These are phyloP conservation scores for Coemansia biformis DNA, from an alignment of 192 early-diverging fungal genomes.

Conservation along the genomic window DNA sequence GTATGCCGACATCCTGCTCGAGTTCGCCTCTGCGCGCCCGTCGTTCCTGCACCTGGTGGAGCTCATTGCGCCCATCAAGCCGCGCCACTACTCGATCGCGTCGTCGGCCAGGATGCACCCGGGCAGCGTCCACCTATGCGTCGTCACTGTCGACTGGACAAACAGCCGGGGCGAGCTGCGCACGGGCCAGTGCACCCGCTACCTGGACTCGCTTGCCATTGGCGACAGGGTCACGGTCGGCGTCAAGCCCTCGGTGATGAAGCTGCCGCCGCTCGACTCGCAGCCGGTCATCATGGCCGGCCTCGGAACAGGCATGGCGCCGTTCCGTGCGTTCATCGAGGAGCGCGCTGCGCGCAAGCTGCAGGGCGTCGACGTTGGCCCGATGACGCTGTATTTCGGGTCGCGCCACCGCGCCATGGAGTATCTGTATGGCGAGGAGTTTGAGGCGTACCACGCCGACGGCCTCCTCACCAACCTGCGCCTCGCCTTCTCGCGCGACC, in stretches of 20 bases:
- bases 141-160: constrained; percentile 90
- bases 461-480: constrained; percentile 84
- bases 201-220: constrained; percentile 63
- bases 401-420: constrained; percentile 89
- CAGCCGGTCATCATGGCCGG: constrained; percentile 96
- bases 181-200: constrained; percentile 88
- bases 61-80: constrained; percentile 83
- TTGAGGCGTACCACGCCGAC: constrained; percentile 89
- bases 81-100: constrained; percentile 97
- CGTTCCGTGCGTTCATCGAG: constrained; percentile 96
- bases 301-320: constrained; percentile 97
- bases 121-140: constrained; percentile 81
- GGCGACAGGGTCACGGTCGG: constrained; percentile 74
- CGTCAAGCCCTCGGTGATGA: constrained; percentile 97
- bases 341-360: constrained; percentile 79
- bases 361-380: constrained; percentile 77
- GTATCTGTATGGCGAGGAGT: constrained; percentile 94
- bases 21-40: constrained; percentile 79
- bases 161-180: constrained; percentile 61
- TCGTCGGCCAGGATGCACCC: constrained; percentile 84
- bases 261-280: constrained; percentile 70
- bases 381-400: constrained; percentile 95
- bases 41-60: constrained; percentile 64
- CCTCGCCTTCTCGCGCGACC: constrained; percentile 93
- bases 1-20: constrained; percentile 80